These are phyloP conservation scores for Arthroderma sp. DNA, from an alignment of 2,329 filamentous ascomycete species.

Conservation along the genomic window DNA sequence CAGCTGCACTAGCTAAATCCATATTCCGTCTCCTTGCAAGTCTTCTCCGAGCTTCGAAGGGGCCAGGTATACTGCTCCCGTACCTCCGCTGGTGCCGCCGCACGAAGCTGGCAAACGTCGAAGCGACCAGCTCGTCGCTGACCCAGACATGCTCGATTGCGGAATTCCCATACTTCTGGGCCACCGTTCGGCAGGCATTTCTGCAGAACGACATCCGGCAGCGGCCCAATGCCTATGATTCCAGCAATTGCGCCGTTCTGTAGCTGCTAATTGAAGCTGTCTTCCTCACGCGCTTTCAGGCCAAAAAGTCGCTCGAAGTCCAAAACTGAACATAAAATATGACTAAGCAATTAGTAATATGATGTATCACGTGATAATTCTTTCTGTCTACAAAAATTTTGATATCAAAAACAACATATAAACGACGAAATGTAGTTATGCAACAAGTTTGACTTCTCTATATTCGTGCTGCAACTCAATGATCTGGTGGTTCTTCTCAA, in stretches of 20 bases:
- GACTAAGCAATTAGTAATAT: neutral
- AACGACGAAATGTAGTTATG: too few relatives aligned
- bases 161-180: conserved; percentile 19
- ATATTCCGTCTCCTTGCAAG: conserved; percentile 46
- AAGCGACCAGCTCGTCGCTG: conserved; percentile 34
- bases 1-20: conserved; percentile 30
- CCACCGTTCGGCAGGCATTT: conserved; percentile 31
- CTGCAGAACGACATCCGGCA: conserved; percentile 31
- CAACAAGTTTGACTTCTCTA: too few relatives aligned
- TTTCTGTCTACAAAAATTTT: neutral
- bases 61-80: conserved; percentile 51
- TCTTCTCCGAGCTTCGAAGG: conserved; percentile 48
- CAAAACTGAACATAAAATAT: neutral
- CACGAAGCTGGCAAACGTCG: conserved; percentile 39
- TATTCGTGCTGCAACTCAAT: too few relatives aligned
- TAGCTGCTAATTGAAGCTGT: neutral
- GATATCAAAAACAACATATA: too few relatives aligned
- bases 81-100: conserved; percentile 38
- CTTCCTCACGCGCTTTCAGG: neutral
- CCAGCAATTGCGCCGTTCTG: neutral
- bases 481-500: too few relatives aligned
- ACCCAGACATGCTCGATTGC: conserved; percentile 33
- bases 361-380: neutral
- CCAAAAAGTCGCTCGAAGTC: neutral
- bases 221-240: neutral